phyloP scores from a whole-genome alignment of 495 filamentous ascomycete genomes.

The Penicillium fimorum region DNA sequence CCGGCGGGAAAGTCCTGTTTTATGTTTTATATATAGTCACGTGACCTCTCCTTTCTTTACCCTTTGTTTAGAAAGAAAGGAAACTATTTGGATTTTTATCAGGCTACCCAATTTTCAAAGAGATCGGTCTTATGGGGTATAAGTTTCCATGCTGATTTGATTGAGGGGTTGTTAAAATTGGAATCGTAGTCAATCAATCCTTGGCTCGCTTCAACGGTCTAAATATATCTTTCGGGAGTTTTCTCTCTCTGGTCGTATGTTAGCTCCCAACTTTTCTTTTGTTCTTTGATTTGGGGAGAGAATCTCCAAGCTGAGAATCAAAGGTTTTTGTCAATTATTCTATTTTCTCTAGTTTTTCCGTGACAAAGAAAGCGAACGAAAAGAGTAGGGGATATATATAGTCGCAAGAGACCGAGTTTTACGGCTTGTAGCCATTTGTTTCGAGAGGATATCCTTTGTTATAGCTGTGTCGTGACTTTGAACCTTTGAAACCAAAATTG shows the following conservation, averaged over 20 bases:
- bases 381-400: neutral
- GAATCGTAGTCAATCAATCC: too few relatives aligned
- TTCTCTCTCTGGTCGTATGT: neutral
- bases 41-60: too few relatives aligned
- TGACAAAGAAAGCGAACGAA: neutral
- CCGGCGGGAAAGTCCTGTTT: too few relatives aligned
- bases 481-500: neutral
- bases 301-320: neutral
- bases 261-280: neutral
- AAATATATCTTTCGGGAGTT: neutral
- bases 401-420: neutral
- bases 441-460: neutral
- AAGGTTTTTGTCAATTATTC: neutral
- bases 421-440: neutral
- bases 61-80: too few relatives aligned
- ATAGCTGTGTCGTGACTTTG: neutral
- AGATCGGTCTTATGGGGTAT: too few relatives aligned
- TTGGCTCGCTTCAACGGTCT: neutral
- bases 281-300: neutral
- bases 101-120: too few relatives aligned
- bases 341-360: neutral
- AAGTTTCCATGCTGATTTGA: too few relatives aligned
- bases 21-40: too few relatives aligned
- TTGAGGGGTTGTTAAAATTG: too few relatives aligned
- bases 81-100: too few relatives aligned